Base-by-base conservation (phyloP, 805 yeast genomes). In the Cyberlindnera maritima region DNA sequence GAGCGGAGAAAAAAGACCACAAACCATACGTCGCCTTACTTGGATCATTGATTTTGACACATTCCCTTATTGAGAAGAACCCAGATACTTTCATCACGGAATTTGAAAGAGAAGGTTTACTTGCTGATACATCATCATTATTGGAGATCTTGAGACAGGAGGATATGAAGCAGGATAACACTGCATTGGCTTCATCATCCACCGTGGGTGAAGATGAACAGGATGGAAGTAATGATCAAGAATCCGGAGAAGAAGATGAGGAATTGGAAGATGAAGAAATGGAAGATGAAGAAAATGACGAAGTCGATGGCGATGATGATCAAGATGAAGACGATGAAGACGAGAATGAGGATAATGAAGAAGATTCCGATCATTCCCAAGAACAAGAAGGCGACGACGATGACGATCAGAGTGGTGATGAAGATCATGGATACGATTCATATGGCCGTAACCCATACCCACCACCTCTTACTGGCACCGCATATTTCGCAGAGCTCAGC, bases 31-130 rank as follows among this genome's bases (percentile, higher is more conserved):
- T 74, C 7, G 61, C 80, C 14, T 64, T 83, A 2, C 65, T 76
- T 35, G 81, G 81, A 6, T 71, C 85, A 0, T 63, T 85, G 12
- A 64, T 75, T 2, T 63, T 83, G 13, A 68, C 80, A 1, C 66
- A 71, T 9, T 49, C 62, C 2, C 60, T 87, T 41, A 64, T 80
- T 0, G 61, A 63, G 6, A 70, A 73, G 37, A 65, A 74, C 15
- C 74, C 83, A 0, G 66, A 64, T 1, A 48, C 62, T 1, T 81
- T 77, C 46, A 57, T 80, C 6, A 56, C 61, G 0, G 72, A 69
- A 9, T 78, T 88, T 51, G 84, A 78, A 55, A 75, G 86, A 46
- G 95, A 88, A 57, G 96, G 96, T 0, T 63, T 85, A n/a, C 60
- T 83, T 4, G 64, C 73, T 15, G 88, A 83, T 58, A 68, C 76